A percentile compares a stretch with the other conserved stretches of the same genome.
phyloP scores from a whole-genome alignment of 768 basidiomycete genomes.

The Dentipellis sp. region DNA sequence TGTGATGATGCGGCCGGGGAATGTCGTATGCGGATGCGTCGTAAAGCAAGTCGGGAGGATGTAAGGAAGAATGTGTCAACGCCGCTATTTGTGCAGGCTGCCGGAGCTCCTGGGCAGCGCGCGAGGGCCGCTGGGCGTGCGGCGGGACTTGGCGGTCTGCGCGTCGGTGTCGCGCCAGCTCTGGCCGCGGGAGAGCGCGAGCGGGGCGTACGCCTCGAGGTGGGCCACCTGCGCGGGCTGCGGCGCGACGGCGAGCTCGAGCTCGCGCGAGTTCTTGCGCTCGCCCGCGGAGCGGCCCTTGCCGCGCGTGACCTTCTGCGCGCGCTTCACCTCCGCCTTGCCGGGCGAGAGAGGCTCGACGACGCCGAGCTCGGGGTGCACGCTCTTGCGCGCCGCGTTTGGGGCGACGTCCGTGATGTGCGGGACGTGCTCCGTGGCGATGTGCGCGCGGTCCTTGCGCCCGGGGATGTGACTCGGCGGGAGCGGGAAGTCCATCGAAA shows the following conservation, averaged over 20 bases:
- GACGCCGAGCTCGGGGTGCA: neutral
- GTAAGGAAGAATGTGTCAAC: no score
- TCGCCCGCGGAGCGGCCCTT: neutral
- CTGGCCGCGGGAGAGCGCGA: neutral
- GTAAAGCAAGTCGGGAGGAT: no score
- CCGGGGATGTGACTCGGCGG: neutral
- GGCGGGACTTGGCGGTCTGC: neutral
- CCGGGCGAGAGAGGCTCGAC: no score
- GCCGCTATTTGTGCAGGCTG: no score
- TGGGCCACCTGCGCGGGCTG: neutral
- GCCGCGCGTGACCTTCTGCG: neutral
- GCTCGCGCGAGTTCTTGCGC: neutral
- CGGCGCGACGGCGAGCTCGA: neutral
- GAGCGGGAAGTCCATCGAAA: neutral
- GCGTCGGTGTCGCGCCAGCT: neutral
- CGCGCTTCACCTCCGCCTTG: neutral
- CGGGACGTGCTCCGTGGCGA: neutral
- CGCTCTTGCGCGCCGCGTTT: neutral
- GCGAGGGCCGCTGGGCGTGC: neutral
- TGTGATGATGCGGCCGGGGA: no score
- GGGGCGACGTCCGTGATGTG: neutral
- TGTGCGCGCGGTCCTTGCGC: neutral
- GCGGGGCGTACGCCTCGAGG: neutral
- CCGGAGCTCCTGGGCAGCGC: neutral
- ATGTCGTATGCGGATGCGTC: no score